Evolutionary conservation across 345 rosid species (phyloP), one percentile per base, ranked within the genome.

Genomic region (Pistacia atlantica): DNA sequence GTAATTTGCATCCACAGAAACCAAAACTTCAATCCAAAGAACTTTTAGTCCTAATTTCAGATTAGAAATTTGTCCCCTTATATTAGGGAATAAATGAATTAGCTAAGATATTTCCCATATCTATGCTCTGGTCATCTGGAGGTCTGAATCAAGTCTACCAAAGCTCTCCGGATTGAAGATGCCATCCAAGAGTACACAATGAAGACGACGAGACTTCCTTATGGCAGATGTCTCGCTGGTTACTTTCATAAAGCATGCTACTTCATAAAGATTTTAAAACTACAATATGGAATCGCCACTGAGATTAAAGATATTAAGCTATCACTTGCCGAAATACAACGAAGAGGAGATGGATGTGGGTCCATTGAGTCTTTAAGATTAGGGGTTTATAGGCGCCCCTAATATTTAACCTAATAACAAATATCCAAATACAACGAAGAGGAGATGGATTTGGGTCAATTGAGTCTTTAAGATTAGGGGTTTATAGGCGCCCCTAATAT

Each of bases 341-440:
- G 74, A 16, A 63, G 67, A 68, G 73, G 62, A 9, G 46, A 58
- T 22, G 0, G 25, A 22, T 22, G 25, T 22, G 0, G 25, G 25
- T 22, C 25, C 25, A 22, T 22, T 22, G 25, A 22, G 25, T 22
- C 25, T 22, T 22, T 22, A 0, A 22, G 25, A 22, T 22, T 0
- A 22, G 25, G 25, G 0, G 25, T 22, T 22, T 14, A 68, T 59
- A 6, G 38, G 28, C 58, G 74, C 77, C 9, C 57, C 74, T 38
- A 54, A 80, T 48, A 59, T 80, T 35, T 17, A 54, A 51, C n/a
- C n/a, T n/a, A 35, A 5, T 57, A 45, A 75, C 76, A 75, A 58
- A 60, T n/a, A n/a, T n/a, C n/a, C n/a, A 55, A 28, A 67, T 81
- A 54, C 62, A 48, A 80, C 56, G 74, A 16, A 63, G 67, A 68